Evolutionary conservation across 768 basidiomycete species (phyloP), one percentile per base, ranked within the genome.

Genomic region (Termitomyces sp.): DNA sequence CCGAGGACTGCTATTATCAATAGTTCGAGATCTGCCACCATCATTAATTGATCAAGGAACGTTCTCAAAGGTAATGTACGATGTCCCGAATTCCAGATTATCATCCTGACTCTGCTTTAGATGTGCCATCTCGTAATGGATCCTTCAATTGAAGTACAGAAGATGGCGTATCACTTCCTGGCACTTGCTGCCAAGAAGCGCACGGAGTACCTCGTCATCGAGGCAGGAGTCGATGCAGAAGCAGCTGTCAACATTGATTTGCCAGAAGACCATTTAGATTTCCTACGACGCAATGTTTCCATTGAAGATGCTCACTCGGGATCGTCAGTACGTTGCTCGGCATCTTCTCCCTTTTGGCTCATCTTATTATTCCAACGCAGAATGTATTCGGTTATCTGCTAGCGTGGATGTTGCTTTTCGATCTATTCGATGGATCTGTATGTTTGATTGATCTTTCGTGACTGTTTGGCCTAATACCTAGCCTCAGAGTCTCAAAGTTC

Each of bases 341-440:
- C 22, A 7, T 10, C 44, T 13, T 22, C 10, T 1, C 18, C 5
- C n/a, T 54, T 30, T 13, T 32, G 26, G 24, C 13, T 24, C 11
- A n/a, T 22, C 35, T 38, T 26, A 51, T 43, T 30, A 14, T 47
- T 57, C 57, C 32, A 30, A 47, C 61, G 70, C 47, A 78, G 77
- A 76, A 74, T 50, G 66, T 81, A 2, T 84, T 90, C 60, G 85
- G 87, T 3, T 82, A 83, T 60, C 72, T 97, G n/a, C 79, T 97
- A 9, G 82, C 80, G 2, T 97, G 94, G 94, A 90, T 95, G 87
- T 73, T 92, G n/a, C 68, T 87, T 1, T 87, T 97, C 60, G 92
- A 94, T 65, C 75, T 89, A 20, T 97, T 97, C 71, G 74, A 76
- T 26, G 85, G 91, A 68, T 88, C 92, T 9, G 94, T 95, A 68